Base-by-base conservation (phyloP, 2,329 filamentous ascomycete species). In the Massarina eburnea region DNA sequence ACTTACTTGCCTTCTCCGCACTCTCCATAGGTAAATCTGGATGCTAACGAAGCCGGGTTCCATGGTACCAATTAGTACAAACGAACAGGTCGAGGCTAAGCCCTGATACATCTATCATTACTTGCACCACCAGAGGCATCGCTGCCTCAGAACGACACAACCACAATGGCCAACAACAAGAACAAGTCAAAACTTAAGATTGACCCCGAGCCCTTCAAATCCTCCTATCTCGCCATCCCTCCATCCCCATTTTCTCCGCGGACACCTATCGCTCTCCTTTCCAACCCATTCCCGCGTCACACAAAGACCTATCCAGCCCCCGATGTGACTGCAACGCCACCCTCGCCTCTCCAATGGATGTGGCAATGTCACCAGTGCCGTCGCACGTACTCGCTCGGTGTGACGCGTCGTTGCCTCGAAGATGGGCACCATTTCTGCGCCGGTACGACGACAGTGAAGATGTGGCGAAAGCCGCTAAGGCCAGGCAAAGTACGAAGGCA, bases 381-480 rank as follows among this genome's bases (percentile, higher is more conserved):
- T 29, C 67, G 64, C 15, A 68, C 64, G 9, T 81, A 80, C 59
- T 64, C 67, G 1, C 67, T 81, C 2, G 73, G 70, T 17, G 73
- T 72, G 2, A 81, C 79, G 0, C 72, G 76, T 0, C 74, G 79
- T 41, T 81, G 78, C 48, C 72, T 81, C 7, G 69, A 76, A 36
- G 78, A 81, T 51, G 78, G 79, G 2, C 79, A 81, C 58, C 64
- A 67, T 48, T 80, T 80, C 68, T 81, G 79, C 66, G 65, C 75
- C 3, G 77, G 78, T 49, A 71, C 59, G 1, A 74, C 71, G 1
- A 63, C 66, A 0, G 54, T 71, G 15, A 71, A 70, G 24, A 48
- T 48, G 6, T 67, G 64, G 51, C 65, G 69, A 1, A 54, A 57
- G 14, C 29, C 49, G 1, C 24, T 27, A 2, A 33, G 36, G 1